Evolutionary conservation across 352 stramenopile genomes (phyloP).

Genomic region (Pilasporangium apinafurcum): DNA sequence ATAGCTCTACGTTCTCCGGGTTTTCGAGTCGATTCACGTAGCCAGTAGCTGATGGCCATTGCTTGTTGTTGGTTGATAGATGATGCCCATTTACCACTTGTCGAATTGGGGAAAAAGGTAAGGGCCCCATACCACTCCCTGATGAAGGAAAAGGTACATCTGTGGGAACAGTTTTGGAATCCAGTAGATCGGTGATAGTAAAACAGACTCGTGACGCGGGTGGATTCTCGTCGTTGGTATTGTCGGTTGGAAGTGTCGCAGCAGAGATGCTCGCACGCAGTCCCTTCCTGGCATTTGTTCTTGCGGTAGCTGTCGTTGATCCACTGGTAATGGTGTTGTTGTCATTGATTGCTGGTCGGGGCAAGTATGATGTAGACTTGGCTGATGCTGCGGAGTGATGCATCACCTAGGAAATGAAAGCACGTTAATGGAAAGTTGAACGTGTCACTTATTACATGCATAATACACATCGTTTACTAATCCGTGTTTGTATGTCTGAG

Average conservation of each 20-base stretch:
- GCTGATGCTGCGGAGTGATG: neutral
- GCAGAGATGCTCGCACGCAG: conserved; percentile 32
- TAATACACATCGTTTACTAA: no score
- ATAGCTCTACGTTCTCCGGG: conserved; percentile 60
- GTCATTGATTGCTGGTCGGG: neutral
- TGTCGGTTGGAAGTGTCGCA: conserved; percentile 11
- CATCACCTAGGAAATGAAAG: no score
- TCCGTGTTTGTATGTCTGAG: no score
- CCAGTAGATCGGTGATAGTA: conserved; percentile 24
- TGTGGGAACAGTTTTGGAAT: neutral
- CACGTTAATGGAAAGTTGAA: no score
- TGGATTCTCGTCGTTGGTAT: neutral
- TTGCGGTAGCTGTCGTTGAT: neutral
- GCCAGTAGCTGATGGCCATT: conserved; percentile 1
- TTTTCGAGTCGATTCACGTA: conserved; percentile 32
- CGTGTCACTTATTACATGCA: no score
- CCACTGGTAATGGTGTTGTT: neutral
- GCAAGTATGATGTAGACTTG: neutral
- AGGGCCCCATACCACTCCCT: neutral
- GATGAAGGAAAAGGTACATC: neutral
- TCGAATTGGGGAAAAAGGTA: conserved; percentile 5
- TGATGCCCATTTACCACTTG: neutral
- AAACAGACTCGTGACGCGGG: conserved; percentile 9
- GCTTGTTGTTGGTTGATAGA: neutral
- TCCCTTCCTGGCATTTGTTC: neutral